Conservation (phyloP, 116 monocot species). For the Iris pallida region DNA sequence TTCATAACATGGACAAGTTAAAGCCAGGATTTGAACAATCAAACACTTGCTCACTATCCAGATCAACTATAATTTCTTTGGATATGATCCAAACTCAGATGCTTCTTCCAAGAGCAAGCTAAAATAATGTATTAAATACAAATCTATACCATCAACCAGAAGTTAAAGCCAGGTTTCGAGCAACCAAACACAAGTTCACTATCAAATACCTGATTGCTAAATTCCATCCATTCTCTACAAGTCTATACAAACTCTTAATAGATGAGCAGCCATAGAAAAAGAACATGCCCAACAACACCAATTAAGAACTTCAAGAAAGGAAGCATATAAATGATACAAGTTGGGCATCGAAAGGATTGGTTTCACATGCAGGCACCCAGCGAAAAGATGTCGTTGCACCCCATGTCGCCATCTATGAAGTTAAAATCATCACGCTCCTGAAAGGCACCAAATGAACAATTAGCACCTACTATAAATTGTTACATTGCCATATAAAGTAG, state of each 20-base stretch:
- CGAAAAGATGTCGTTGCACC: conserved; percentile 13
- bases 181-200: not conserved
- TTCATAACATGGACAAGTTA: too few species aligned
- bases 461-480: not conserved
- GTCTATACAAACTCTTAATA: not conserved
- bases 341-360: not conserved
- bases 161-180: not conserved
- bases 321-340: not conserved
- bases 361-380: conserved; percentile 15
- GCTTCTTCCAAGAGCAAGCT: not conserved
- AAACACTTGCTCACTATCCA: too few species aligned
- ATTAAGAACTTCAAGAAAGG: not conserved
- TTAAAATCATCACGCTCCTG: conserved; percentile 13
- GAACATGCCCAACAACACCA: not conserved
- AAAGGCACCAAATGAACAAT: not conserved
- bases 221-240: conserved; percentile 7
- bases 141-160: conserved; percentile 3
- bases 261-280: conserved; percentile 1
- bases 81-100: too few species aligned
- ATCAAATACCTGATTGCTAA: not conserved
- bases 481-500: too few species aligned
- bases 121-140: conserved; percentile 12
- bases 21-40: too few species aligned
- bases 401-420: conserved; percentile 11
- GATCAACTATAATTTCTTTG: too few species aligned